phyloP scores from a whole-genome alignment of 1,139 yeast genomes.

The Taphrina betulina region DNA sequence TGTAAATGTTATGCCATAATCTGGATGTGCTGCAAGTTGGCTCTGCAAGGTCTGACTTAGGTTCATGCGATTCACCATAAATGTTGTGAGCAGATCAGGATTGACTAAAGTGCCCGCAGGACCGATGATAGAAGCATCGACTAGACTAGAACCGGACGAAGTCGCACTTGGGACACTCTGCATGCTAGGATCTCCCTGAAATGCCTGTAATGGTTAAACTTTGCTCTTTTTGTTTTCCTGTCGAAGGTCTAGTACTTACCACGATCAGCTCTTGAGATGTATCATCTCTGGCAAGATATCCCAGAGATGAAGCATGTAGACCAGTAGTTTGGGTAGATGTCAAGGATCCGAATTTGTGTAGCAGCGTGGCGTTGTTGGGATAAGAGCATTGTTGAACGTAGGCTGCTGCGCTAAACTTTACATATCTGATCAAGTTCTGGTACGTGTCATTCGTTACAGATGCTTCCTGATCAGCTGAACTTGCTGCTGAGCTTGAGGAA shows the following conservation, averaged over 20 bases:
- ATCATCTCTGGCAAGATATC: conserved; percentile 22
- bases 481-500: neutral
- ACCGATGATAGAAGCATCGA: conserved; percentile 12
- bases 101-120: conserved; percentile 15
- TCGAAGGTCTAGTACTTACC: neutral
- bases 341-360: neutral
- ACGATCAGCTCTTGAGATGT: conserved; percentile 13
- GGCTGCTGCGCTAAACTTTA: conserved; percentile 14
- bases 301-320: neutral
- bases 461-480: neutral
- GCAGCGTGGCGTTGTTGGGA: neutral
- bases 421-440: conserved; percentile 10
- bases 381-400: conserved; percentile 1
- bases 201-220: neutral
- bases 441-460: conserved; percentile 2
- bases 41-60: neutral
- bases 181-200: conserved; percentile 20
- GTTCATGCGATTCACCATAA: neutral
- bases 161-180: conserved; percentile 2
- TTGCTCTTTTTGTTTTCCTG: neutral
- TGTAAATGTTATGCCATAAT: conserved; percentile 24
- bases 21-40: conserved; percentile 1
- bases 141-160: neutral
- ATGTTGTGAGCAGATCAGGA: conserved; percentile 8
- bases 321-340: neutral